Base-by-base conservation (phyloP, 202 grass and related monocot genomes). In the Tripidium arundinaceum region DNA sequence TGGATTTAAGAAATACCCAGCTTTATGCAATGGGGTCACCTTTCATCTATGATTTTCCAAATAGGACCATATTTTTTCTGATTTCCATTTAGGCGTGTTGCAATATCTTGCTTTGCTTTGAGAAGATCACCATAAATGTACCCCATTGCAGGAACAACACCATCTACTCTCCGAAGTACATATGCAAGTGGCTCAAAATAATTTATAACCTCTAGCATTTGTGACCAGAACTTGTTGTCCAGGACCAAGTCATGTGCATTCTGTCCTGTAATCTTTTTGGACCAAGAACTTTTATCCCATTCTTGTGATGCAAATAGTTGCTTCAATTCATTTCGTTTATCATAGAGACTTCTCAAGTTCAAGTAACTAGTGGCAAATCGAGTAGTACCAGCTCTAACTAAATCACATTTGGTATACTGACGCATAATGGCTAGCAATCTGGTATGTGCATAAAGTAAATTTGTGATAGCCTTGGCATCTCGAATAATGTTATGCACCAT, bases 21-120 rank as follows among this genome's bases (percentile, higher is more conserved):
- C 36, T 70, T 16, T 69, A 63, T 85, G 75, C 43, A 85, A 79
- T 16, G 8, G 13, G 37, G 43, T 60, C 65, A 68, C 34, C 66
- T 79, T 11, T 29, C 58, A 73, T 85, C 65, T 62, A 85, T 73
- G 27, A 85, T 74, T n/a, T 65, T 24, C 33, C 74, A 78, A 62
- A 62, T 63, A 11, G 14, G 34, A 37, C 31, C 36, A 50, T 73
- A 85, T 28, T 58, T 78, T 1, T 43, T 73, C 27, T 62, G 21
- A 39, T 82, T 60, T 27, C 68, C 33, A 72, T 82, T 61, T 24
- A 68, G 16, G 11, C 34, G 9, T 1, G 4, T 6, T 68, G 65
- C 65, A 4, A 68, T 68, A 4, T 60, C 43, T 18, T 72, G 34
- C 37, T 74, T 82, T 73, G 79, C 79, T 49, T 82, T 72, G 16